A percentile compares a stretch with the other conserved stretches of the same genome.
Evolutionary conservation across 495 filamentous ascomycete species (phyloP).

Genomic region (Sphaerosporella brunnea): DNA sequence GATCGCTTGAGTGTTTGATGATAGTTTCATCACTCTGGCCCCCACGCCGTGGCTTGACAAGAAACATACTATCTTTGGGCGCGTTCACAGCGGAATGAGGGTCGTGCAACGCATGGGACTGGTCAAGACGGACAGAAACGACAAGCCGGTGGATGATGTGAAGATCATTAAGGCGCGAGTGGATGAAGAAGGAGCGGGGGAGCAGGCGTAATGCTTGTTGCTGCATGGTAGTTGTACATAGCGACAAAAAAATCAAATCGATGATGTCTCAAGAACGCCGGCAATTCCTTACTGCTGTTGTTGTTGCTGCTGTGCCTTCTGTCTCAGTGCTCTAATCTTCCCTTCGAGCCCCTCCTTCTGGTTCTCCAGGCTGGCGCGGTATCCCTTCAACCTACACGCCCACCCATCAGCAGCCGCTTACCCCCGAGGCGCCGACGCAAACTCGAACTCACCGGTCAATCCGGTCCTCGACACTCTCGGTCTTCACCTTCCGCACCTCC

Average conservation of each 20-base stretch:
- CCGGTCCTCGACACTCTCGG: slow-evolving; percentile 12
- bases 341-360: slow-evolving; percentile 14
- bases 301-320: no score
- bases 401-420: background rate
- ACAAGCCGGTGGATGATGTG: slow-evolving; percentile 52
- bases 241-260: no score
- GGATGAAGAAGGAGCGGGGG: background rate
- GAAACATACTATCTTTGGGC: slow-evolving; percentile 93
- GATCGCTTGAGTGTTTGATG: no score
- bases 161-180: background rate
- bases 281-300: no score
- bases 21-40: slow-evolving; percentile 68
- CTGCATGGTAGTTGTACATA: no score
- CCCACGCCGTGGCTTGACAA: slow-evolving; percentile 95
- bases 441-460: slow-evolving; percentile 10
- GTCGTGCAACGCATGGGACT: slow-evolving; percentile 79
- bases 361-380: slow-evolving; percentile 12
- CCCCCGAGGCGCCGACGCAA: background rate
- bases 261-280: no score
- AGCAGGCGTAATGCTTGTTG: no score
- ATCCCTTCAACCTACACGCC: slow-evolving; percentile 12
- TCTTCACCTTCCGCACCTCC: background rate
- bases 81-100: slow-evolving; percentile 69
- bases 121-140: slow-evolving; percentile 66
- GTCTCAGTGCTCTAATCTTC: slow-evolving; percentile 13